phyloP scores from a whole-genome alignment of 192 early-diverging fungal genomes.

The Coemansia sp. region DNA sequence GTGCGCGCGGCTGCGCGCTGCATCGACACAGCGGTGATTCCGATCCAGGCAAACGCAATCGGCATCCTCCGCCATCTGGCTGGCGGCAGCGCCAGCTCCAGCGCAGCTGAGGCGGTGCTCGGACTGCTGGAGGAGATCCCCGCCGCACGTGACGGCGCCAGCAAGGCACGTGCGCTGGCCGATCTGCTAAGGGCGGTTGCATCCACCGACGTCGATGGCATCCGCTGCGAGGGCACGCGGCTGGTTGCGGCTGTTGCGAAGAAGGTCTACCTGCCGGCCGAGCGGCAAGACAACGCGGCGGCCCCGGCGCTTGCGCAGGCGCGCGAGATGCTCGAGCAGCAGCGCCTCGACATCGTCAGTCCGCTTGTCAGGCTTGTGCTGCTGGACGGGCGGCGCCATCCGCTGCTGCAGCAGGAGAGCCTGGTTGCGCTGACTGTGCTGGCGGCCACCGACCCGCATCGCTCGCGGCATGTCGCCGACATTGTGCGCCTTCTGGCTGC shows the following conservation, averaged over 20 bases:
- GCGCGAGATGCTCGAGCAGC: background rate
- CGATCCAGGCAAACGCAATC: constrained; percentile 48
- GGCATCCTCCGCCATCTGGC: constrained; percentile 42
- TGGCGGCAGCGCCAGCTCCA: background rate
- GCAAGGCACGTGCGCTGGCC: constrained; percentile 13
- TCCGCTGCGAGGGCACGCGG: constrained; percentile 53
- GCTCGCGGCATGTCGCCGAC: background rate
- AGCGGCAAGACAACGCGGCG: background rate
- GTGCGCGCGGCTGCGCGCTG: constrained; percentile 10
- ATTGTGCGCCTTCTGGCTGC: constrained; percentile 22
- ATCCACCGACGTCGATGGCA: constrained; percentile 41
- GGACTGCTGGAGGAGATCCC: constrained; percentile 1
- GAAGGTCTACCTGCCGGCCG: constrained; percentile 19
- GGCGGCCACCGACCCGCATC: constrained; percentile 8
- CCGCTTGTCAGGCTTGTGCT: constrained; percentile 37
- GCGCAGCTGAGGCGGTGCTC: constrained; percentile 4
- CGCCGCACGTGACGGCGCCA: background rate
- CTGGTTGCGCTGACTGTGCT: constrained; percentile 48
- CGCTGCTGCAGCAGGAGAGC: constrained; percentile 48
- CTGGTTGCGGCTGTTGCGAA: constrained; percentile 35
- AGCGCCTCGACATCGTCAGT: constrained; percentile 21
- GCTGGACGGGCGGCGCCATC: constrained; percentile 45
- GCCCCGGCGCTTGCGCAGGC: constrained; percentile 1
- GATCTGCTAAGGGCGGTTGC: constrained; percentile 22
- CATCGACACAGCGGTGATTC: constrained; percentile 44